A percentile compares a stretch with the other conserved stretches of the same genome.
These are phyloP conservation scores for Danielia reshetovae DNA, from an alignment of 805 yeast genomes.

Conservation along the genomic window DNA sequence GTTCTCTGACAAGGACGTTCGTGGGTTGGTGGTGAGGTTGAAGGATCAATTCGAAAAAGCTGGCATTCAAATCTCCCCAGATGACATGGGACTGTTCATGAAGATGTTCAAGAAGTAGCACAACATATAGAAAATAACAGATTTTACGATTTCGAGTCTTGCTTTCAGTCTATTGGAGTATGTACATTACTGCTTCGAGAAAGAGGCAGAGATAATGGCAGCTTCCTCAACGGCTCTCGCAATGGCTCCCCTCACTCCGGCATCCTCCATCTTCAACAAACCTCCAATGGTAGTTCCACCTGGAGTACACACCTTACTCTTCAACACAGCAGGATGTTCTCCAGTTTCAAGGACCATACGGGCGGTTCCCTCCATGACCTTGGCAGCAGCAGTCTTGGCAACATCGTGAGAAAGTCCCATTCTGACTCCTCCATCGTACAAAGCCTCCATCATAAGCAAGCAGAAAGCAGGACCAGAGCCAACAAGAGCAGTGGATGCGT, in stretches of 20 bases:
- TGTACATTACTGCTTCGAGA: slow-evolving; percentile 41
- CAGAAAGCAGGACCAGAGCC: slow-evolving; percentile 98
- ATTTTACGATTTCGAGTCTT: slow-evolving; percentile 1
- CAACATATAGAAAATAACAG: not conserved
- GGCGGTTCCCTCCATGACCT: slow-evolving; percentile 91
- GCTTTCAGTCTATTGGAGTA: not conserved
- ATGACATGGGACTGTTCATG: slow-evolving; percentile 30
- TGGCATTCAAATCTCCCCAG: slow-evolving; percentile 27
- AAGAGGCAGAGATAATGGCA: slow-evolving; percentile 67
- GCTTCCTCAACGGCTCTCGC: slow-evolving; percentile 89
- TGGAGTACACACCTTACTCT: slow-evolving; percentile 90
- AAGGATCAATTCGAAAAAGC: slow-evolving; percentile 30
- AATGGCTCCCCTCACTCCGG: slow-evolving; percentile 82
- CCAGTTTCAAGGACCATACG: slow-evolving; percentile 82
- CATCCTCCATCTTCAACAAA: slow-evolving; percentile 84
- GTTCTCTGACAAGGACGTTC: slow-evolving; percentile 34
- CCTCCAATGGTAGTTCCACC: slow-evolving; percentile 99
- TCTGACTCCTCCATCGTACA: slow-evolving; percentile 90
- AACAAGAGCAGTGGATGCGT: slow-evolving; percentile 89
- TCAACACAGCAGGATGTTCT: slow-evolving; percentile 83
- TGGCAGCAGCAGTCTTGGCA: slow-evolving; percentile 84
- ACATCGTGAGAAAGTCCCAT: slow-evolving; percentile 88
- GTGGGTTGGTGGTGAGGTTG: slow-evolving; percentile 24
- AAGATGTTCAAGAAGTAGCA: slow-evolving; percentile 16
- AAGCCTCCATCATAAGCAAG: slow-evolving; percentile 80